Percentiles rank a stretch among this genome's conserved stretches.
Evolutionary conservation across 2,329 filamentous ascomycete genomes (phyloP).

Genomic region (Orbilia javanica): DNA sequence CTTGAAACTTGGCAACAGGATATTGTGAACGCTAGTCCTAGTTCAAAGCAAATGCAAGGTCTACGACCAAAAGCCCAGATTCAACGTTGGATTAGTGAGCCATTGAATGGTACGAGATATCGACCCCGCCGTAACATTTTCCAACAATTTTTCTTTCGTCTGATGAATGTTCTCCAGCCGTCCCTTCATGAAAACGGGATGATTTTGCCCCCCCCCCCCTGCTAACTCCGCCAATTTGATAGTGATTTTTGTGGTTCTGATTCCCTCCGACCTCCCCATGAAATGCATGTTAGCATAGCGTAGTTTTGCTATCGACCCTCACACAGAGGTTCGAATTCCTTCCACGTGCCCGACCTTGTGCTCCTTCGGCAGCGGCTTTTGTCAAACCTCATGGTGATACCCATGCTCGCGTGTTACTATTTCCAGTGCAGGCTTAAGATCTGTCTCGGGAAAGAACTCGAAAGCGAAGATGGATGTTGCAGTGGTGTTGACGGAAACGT

Average conservation of each 20-base stretch:
- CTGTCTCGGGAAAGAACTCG: constrained; percentile 53
- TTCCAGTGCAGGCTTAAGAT: constrained; percentile 37
- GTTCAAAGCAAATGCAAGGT: constrained; percentile 12
- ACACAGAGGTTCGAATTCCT: not conserved
- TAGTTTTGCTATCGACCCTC: not conserved
- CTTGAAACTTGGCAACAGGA: not conserved
- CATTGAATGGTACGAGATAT: constrained; percentile 35
- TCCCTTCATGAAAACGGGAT: constrained; percentile 7
- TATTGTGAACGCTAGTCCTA: constrained; percentile 13
- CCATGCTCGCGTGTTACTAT: constrained; percentile 49
- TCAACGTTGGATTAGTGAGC: constrained; percentile 41
- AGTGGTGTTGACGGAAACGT: constrained; percentile 10
- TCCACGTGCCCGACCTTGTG: constrained; percentile 27
- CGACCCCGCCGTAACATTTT: constrained; percentile 34
- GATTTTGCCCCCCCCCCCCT: constrained; percentile 3
- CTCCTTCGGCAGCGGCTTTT: constrained; percentile 27
- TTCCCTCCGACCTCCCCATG: not conserved
- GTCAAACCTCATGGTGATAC: constrained; percentile 38
- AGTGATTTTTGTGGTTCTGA: not conserved
- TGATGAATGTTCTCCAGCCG: constrained; percentile 19
- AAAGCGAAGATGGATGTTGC: constrained; percentile 30
- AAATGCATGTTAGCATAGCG: not conserved
- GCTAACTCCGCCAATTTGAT: constrained; percentile 1
- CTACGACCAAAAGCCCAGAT: constrained; percentile 6
- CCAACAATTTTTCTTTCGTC: constrained; percentile 32